Base-by-base conservation (phyloP, 1,139 yeast genomes). In the Lodderomyces pseudojiufengensis region DNA sequence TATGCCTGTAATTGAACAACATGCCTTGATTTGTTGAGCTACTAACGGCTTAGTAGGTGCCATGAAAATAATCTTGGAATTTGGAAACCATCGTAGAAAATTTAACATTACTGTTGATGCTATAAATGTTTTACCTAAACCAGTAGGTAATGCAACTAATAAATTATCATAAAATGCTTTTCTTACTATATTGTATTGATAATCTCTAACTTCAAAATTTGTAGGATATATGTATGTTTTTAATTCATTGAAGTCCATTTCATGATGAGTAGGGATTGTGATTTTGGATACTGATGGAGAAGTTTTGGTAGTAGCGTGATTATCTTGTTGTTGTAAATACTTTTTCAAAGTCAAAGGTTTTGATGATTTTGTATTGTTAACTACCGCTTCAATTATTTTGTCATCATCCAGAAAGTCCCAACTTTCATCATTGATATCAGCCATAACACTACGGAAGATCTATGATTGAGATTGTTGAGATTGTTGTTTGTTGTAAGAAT, bases 1-100 rank as follows among this genome's bases (percentile, higher is more conserved):
- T 16, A 90, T 77, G 1, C 97, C 97, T 0, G 95, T 83, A 20
- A 86, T 81, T 8, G 88, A 84, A 40, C 90, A 72, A 52, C 97
- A 92, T 1, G 97, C 97, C 51, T 84, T 85, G 47, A 92, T 84
- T 57, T 94, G 98, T 59, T 94, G 99, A 0, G 96, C 92, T n/a
- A 94, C 98, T 41, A 94, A 69, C 0, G 99, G 99, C 47, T 88
- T 71, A 0, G 99, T 94, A 0, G 99, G 99, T 0, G 99, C 98
- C 82, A 92, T 81, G 54, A 94, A 94, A 5, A 94, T 75, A 45
- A 92, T 78, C 53, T 88, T 92, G 4, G 88, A 78, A 10, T 63
- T 59, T 7, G 76, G 76, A 33, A 81, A 84, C 98, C 98, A 94
- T 34, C 95, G 64, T 48, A 76, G 80, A 61, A 76, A 94, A 54